Conservation (phyloP, 805 yeast genomes). For the Candida ulmi region DNA sequence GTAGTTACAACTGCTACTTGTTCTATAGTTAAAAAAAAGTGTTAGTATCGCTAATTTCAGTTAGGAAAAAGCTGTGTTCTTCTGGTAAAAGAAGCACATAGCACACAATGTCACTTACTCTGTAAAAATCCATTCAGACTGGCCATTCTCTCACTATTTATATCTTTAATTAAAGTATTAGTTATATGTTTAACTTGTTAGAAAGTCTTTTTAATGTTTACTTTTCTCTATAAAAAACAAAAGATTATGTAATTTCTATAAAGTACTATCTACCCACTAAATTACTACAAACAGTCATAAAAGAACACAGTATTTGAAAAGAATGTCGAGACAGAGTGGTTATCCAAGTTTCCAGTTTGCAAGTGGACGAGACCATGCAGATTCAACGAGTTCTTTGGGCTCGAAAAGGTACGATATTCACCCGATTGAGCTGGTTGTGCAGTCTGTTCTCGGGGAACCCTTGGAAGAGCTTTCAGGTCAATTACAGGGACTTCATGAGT, state of each 20-base stretch:
- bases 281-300: not conserved
- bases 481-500: slow-evolving; percentile 47
- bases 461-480: slow-evolving; percentile 45
- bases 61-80: too few relatives aligned
- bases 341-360: not conserved
- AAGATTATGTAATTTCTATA: not conserved
- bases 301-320: too few relatives aligned
- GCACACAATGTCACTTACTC: too few relatives aligned
- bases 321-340: not conserved
- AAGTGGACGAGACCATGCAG: not conserved
- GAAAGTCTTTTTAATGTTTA: not conserved
- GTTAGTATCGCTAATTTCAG: too few relatives aligned
- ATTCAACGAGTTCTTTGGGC: not conserved
- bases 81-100: too few relatives aligned
- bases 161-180: not conserved
- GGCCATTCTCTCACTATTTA: slow-evolving; percentile 12
- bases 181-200: too few relatives aligned
- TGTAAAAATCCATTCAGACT: slow-evolving; percentile 17
- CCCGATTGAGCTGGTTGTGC: slow-evolving; percentile 56
- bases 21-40: slow-evolving; percentile 27
- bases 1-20: slow-evolving; percentile 51
- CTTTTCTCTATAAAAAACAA: not conserved
- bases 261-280: not conserved
- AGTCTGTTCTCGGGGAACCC: slow-evolving; percentile 47
- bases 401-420: slow-evolving; percentile 33